These are phyloP conservation scores for Aspergillus novofumigatus DNA, from an alignment of 2,329 filamentous ascomycete species.

Conservation along the genomic window DNA sequence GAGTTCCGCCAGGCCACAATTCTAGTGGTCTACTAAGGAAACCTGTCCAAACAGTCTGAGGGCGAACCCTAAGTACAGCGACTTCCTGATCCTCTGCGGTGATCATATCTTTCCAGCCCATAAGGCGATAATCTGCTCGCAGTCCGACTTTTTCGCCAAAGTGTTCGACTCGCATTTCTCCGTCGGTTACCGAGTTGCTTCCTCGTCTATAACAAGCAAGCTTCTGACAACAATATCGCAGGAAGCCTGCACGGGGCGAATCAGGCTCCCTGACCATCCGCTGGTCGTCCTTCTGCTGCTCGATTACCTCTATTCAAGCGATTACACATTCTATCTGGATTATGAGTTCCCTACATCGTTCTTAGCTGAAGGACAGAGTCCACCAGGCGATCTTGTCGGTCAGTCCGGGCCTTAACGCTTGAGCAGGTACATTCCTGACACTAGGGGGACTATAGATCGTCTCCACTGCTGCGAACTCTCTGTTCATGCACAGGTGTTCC, in stretches of 20 bases:
- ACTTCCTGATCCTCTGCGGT: neutral
- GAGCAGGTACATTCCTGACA: neutral
- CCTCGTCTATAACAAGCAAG: neutral
- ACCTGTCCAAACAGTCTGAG: neutral
- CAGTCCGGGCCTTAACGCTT: neutral
- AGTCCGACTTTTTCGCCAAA: neutral
- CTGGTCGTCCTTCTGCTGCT: neutral
- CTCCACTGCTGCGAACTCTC: neutral
- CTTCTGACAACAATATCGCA: neutral
- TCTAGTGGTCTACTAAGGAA: neutral
- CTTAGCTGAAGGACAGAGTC: neutral
- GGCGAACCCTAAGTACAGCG: neutral
- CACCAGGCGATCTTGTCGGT: neutral
- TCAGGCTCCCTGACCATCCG: neutral
- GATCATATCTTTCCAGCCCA: neutral
- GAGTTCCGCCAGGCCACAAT: neutral
- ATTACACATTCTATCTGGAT: neutral
- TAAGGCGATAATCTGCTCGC: neutral
- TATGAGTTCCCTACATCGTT: neutral
- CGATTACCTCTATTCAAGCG: neutral
- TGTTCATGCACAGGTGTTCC: neutral
- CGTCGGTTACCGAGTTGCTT: neutral
- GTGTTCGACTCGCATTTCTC: neutral
- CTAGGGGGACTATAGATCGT: neutral
- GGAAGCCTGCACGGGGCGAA: neutral